Percentiles rank a stretch among this genome's conserved stretches.
Evolutionary conservation across 2,329 filamentous ascomycete genomes (phyloP).

Genomic region (Fusarium ambrosium): DNA sequence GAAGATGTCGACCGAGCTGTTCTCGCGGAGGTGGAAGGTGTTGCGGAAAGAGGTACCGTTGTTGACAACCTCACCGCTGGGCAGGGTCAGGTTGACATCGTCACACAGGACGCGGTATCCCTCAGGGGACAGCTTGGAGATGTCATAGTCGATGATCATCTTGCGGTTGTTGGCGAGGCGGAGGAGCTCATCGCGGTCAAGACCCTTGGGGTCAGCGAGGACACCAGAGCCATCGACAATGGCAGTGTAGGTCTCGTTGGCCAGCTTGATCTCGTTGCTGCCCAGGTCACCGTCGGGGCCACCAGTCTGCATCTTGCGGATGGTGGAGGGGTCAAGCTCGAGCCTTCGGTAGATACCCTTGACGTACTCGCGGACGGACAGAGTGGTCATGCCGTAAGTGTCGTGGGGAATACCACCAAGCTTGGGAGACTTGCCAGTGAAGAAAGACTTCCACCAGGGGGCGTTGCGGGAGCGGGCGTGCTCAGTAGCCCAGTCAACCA

Average conservation of each 20-base stretch:
- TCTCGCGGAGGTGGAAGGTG: constrained; percentile 91
- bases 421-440: constrained; percentile 97
- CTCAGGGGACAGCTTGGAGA: constrained; percentile 84
- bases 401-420: constrained; percentile 98
- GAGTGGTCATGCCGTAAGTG: constrained; percentile 95
- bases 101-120: constrained; percentile 95
- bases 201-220: constrained; percentile 90
- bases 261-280: constrained; percentile 96
- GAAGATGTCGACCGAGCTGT: constrained; percentile 85
- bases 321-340: constrained; percentile 84
- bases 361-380: constrained; percentile 96
- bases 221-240: constrained; percentile 98
- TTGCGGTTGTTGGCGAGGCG: constrained; percentile 86
- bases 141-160: constrained; percentile 92
- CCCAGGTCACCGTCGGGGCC: constrained; percentile 96
- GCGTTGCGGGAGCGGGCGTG: constrained; percentile 90
- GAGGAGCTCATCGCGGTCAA: constrained; percentile 85
- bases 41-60: constrained; percentile 98
- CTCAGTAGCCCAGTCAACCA: constrained; percentile 98
- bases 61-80: constrained; percentile 85
- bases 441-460: constrained; percentile 99
- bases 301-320: constrained; percentile 96
- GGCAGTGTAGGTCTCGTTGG: constrained; percentile 94
- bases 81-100: constrained; percentile 89
- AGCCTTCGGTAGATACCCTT: constrained; percentile 97